Evolutionary conservation across 108 stramenopile genomes (phyloP).

Genomic region (Fragilariopsis cylindrus): DNA sequence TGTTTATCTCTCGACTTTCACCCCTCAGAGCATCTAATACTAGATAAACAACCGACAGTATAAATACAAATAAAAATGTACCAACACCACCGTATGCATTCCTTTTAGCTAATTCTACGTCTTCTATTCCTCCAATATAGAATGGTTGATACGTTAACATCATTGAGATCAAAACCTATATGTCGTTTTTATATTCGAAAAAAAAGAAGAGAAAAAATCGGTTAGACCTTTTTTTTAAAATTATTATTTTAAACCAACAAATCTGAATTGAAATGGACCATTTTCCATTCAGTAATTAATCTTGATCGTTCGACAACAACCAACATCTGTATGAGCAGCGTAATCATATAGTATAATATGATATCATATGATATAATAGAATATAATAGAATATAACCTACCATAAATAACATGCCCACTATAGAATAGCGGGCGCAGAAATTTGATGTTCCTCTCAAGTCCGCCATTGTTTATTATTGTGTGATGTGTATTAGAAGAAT

Average conservation of each 20-base stretch:
- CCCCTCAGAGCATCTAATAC: constrained; percentile 4
- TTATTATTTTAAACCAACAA: too few species aligned
- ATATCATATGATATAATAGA: too few species aligned
- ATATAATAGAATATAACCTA: not conserved
- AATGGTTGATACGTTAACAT: constrained; percentile 77
- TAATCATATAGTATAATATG: too few species aligned
- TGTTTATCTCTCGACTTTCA: not conserved
- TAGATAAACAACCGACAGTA: constrained; percentile 32
- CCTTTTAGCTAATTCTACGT: constrained; percentile 60
- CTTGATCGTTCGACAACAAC: too few species aligned
- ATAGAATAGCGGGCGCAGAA: constrained; percentile 22
- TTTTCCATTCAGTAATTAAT: too few species aligned
- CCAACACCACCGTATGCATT: constrained; percentile 83
- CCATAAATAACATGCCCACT: constrained; percentile 21
- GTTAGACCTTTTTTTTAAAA: not conserved
- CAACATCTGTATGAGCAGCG: too few species aligned
- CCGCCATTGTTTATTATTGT: not conserved
- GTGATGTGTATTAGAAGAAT: too few species aligned
- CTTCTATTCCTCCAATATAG: constrained; percentile 78
- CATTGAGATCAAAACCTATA: constrained; percentile 59
- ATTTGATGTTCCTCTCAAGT: constrained; percentile 9
- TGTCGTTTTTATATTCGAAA: not conserved
- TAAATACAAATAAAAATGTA: constrained; percentile 74
- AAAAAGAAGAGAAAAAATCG: not conserved
- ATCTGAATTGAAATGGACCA: too few species aligned